phyloP scores from a whole-genome alignment of 495 filamentous ascomycete genomes.

The Aspergillus wentii region DNA sequence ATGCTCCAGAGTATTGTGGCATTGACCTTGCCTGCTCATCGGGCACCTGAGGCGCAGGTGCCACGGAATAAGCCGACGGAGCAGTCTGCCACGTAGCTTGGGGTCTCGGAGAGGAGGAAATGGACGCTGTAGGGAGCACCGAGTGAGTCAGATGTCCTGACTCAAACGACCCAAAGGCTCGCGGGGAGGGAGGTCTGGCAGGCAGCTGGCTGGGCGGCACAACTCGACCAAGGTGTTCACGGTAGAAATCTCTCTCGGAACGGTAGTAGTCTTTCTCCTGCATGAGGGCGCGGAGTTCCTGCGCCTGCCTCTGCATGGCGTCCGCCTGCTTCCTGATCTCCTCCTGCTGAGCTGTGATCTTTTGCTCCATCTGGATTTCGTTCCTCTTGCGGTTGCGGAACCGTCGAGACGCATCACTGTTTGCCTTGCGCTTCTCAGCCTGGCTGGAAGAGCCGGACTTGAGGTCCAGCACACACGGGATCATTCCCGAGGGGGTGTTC shows the following conservation, averaged over 20 bases:
- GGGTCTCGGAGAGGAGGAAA: slow-evolving; percentile 3
- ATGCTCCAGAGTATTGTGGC: slow-evolving; percentile 9
- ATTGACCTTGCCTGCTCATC: slow-evolving; percentile 8
- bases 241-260: slow-evolving; percentile 59
- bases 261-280: slow-evolving; percentile 52
- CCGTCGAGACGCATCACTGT: slow-evolving; percentile 86
- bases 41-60: not conserved
- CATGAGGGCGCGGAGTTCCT: slow-evolving; percentile 50
- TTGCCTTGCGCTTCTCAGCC: slow-evolving; percentile 88
- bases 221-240: slow-evolving; percentile 54
- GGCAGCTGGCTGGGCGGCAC: slow-evolving; percentile 37
- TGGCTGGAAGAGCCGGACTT: slow-evolving; percentile 79
- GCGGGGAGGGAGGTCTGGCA: slow-evolving; percentile 40
- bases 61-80: slow-evolving; percentile 7
- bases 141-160: no score
- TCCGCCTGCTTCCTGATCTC: slow-evolving; percentile 54
- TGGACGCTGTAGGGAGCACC: not conserved
- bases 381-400: slow-evolving; percentile 90
- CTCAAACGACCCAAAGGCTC: slow-evolving; percentile 6
- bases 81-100: slow-evolving; percentile 6
- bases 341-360: slow-evolving; percentile 49
- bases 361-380: slow-evolving; percentile 68
- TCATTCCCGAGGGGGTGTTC: slow-evolving; percentile 41
- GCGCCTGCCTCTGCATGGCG: slow-evolving; percentile 51
- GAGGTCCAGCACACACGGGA: slow-evolving; percentile 62